Percentiles rank a stretch among this genome's conserved stretches.
Conservation (phyloP, 352 stramenopile genomes). For the Globisporangium cystogenes region DNA sequence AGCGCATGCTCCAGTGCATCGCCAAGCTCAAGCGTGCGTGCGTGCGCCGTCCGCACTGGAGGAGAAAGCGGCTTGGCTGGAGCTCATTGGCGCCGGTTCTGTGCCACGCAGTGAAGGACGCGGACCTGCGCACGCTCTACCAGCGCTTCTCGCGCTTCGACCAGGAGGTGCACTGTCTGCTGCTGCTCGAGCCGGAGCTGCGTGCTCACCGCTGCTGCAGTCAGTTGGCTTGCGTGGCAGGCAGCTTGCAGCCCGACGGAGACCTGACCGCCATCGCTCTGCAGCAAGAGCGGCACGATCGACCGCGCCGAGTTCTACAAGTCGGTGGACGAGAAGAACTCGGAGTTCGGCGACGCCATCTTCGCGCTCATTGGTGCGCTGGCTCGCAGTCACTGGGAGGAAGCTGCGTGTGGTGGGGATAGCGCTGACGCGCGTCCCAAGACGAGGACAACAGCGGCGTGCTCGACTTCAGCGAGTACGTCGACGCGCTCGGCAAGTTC, state of each 20-base stretch:
- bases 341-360: conserved; percentile 66
- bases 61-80: too few relatives aligned
- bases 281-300: conserved; percentile 64
- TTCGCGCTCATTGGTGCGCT: conserved; percentile 56
- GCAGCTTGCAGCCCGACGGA: background rate
- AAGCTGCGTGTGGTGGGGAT: too few relatives aligned
- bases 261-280: too few relatives aligned
- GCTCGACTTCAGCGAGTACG: conserved; percentile 71
- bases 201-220: too few relatives aligned
- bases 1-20: conserved; percentile 71
- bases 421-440: conserved; percentile 3
- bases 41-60: too few relatives aligned
- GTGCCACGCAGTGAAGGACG: conserved; percentile 53
- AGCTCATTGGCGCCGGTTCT: background rate
- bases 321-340: conserved; percentile 61
- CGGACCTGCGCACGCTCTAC: conserved; percentile 50
- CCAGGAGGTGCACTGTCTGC: conserved; percentile 37
- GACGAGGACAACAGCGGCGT: conserved; percentile 68
- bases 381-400: background rate
- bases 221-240: background rate
- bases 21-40: conserved; percentile 50
- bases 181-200: background rate
- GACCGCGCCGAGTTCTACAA: conserved; percentile 65
- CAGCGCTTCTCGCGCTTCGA: conserved; percentile 55
- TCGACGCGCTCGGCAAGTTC: conserved; percentile 72